Percentiles rank a stretch among this genome's conserved stretches.
phyloP scores from a whole-genome alignment of 2,329 filamentous ascomycete genomes.

The Calonectria naviculata region DNA sequence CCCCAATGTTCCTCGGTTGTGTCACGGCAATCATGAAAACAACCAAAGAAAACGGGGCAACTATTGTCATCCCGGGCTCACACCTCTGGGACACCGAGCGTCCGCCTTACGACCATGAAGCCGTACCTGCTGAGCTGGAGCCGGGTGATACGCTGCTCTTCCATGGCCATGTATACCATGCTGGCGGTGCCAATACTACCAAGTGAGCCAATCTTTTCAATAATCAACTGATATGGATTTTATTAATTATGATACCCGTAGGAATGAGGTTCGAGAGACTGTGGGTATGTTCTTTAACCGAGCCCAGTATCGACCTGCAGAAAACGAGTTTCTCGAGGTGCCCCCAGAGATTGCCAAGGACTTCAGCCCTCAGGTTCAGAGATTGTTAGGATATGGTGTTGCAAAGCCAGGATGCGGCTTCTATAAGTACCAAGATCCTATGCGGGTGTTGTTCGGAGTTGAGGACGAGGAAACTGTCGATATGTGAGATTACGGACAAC shows the following conservation, averaged over 20 bases:
- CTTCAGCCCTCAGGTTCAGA: slow-evolving; percentile 22
- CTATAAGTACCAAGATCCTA: slow-evolving; percentile 30
- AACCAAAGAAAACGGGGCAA: slow-evolving; percentile 54
- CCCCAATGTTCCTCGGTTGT: slow-evolving; percentile 26
- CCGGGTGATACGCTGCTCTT: slow-evolving; percentile 53
- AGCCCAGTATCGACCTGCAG: slow-evolving; percentile 21
- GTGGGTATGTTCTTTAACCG: slow-evolving; percentile 29
- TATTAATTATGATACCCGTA: background rate
- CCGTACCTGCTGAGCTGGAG: slow-evolving; percentile 52
- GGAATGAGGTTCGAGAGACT: slow-evolving; percentile 21
- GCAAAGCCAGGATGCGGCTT: slow-evolving; percentile 21
- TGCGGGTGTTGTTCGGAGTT: slow-evolving; percentile 25
- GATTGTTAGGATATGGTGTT: slow-evolving; percentile 22
- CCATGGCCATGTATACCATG: slow-evolving; percentile 52
- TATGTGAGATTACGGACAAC: background rate
- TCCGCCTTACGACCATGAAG: slow-evolving; percentile 49
- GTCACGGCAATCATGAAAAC: slow-evolving; percentile 50
- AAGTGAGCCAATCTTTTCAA: slow-evolving; percentile 14
- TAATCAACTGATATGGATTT: fast-evolving
- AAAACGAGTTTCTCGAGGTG: slow-evolving; percentile 29
- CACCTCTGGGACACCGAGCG: slow-evolving; percentile 54
- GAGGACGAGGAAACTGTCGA: slow-evolving; percentile 26
- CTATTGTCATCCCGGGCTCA: slow-evolving; percentile 52
- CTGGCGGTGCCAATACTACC: slow-evolving; percentile 50
- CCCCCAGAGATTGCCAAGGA: slow-evolving; percentile 16